These are phyloP conservation scores for Inga laurina DNA, from an alignment of 306 rosid genomes.

Conservation along the genomic window DNA sequence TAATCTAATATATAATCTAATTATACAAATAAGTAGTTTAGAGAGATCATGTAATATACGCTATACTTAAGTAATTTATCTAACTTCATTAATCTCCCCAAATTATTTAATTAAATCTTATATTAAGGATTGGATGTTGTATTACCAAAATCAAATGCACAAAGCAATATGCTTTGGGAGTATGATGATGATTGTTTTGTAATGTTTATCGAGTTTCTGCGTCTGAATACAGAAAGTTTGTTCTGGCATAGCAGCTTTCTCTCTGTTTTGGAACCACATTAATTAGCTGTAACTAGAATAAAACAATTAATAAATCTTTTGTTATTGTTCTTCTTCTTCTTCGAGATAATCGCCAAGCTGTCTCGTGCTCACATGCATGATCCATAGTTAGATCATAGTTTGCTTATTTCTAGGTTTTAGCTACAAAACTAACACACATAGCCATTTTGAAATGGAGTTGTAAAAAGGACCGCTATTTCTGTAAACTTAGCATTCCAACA, in stretches of 20 bases:
- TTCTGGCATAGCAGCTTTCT: slow-evolving; percentile 11
- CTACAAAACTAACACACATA: slow-evolving; percentile 14
- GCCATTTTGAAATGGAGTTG: background rate
- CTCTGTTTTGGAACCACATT: background rate
- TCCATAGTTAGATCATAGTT: slow-evolving; percentile 14
- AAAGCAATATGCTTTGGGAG: slow-evolving; percentile 2
- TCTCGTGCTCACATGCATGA: background rate
- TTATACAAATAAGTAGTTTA: no score
- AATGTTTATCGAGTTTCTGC: background rate
- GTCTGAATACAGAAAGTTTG: slow-evolving; percentile 16
- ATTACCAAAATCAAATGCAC: background rate
- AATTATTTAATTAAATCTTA: no score
- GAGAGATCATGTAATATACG: no score
- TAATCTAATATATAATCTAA: no score
- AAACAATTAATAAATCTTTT: background rate
- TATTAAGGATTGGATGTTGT: no score
- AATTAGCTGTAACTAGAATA: background rate
- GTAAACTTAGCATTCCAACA: background rate
- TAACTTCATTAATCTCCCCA: no score
- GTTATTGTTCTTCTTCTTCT: background rate
- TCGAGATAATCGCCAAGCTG: slow-evolving; percentile 26
- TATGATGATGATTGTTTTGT: background rate
- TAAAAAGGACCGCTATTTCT: background rate
- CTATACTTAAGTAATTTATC: no score
- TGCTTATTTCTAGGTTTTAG: background rate